These are phyloP conservation scores for Aspergillus ochraceus DNA, from an alignment of 2,329 filamentous ascomycete species.

Conservation along the genomic window DNA sequence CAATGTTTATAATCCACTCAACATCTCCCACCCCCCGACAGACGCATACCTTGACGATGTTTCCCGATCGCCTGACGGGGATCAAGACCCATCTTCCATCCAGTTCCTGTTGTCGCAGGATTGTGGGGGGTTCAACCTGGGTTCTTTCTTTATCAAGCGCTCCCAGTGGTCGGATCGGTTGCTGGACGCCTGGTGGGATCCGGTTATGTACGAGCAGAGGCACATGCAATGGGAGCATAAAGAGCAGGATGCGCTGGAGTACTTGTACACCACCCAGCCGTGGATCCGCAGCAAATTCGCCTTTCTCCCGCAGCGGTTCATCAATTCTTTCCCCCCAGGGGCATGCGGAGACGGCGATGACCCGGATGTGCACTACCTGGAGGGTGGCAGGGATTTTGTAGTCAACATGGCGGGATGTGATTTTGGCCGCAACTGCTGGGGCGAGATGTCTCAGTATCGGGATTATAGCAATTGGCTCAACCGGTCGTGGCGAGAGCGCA, in stretches of 20 bases:
- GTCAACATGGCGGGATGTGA: constrained; percentile 99
- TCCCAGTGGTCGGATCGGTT: constrained; percentile 87
- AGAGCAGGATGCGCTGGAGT: constrained; percentile 92
- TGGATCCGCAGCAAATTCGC: constrained; percentile 88
- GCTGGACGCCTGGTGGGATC: constrained; percentile 98
- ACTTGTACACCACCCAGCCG: constrained; percentile 85
- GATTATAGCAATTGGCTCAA: constrained; percentile 90
- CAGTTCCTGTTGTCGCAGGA: constrained; percentile 90
- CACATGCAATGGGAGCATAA: constrained; percentile 99
- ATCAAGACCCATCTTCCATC: constrained; percentile 75
- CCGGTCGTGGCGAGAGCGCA: constrained; percentile 74
- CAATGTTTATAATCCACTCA: constrained; percentile 91
- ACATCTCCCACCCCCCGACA: constrained; percentile 80
- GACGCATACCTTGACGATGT: constrained; percentile 74
- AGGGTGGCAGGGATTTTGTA: constrained; percentile 83
- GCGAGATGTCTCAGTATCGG: constrained; percentile 94
- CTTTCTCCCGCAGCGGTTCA: constrained; percentile 85
- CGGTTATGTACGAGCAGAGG: constrained; percentile 94
- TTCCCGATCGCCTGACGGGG: constrained; percentile 71
- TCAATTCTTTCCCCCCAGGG: constrained; percentile 91
- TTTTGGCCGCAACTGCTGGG: constrained; percentile 96
- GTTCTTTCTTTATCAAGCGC: constrained; percentile 87
- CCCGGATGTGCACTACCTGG: constrained; percentile 77
- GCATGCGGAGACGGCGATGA: constrained; percentile 69
- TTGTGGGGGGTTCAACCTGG: constrained; percentile 93